A percentile compares a stretch with the other conserved stretches of the same genome.
phyloP scores from a whole-genome alignment of 2,329 filamentous ascomycete genomes.

The Mariannaea elegans region DNA sequence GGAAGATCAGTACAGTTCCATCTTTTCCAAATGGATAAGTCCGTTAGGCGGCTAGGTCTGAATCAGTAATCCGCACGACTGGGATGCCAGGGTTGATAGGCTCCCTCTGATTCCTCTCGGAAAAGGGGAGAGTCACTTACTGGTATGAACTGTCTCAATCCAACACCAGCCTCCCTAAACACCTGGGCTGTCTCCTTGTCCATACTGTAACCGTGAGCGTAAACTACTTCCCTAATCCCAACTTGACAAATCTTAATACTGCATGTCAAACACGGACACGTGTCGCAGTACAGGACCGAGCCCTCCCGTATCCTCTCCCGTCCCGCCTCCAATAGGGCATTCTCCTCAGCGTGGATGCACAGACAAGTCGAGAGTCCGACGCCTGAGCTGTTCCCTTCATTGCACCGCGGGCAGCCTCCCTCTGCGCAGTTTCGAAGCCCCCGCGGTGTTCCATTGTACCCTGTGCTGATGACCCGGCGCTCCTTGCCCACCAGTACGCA shows the following conservation, averaged over 20 bases:
- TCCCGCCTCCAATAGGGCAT: slow-evolving; percentile 92
- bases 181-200: slow-evolving; percentile 84
- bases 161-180: slow-evolving; percentile 84
- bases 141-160: slow-evolving; percentile 86
- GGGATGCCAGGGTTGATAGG: slow-evolving; percentile 5
- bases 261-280: slow-evolving; percentile 95
- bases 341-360: slow-evolving; percentile 98
- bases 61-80: slow-evolving; percentile 31
- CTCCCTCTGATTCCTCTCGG: slow-evolving; percentile 14
- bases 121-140: slow-evolving; percentile 58
- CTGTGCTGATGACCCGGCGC: slow-evolving; percentile 89
- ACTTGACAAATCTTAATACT: slow-evolving; percentile 99
- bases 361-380: slow-evolving; percentile 84
- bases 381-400: slow-evolving; percentile 75
- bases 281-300: slow-evolving; percentile 90
- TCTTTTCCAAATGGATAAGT: slow-evolving; percentile 68
- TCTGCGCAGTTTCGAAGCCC: slow-evolving; percentile 90
- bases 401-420: slow-evolving; percentile 90
- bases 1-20: slow-evolving; percentile 49
- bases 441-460: slow-evolving; percentile 97
- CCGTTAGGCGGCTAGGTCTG: slow-evolving; percentile 67
- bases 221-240: slow-evolving; percentile 94
- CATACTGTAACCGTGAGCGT: slow-evolving; percentile 94
- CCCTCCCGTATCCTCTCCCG: slow-evolving; percentile 86
- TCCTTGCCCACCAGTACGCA: slow-evolving; percentile 87